Percentiles rank a stretch among this genome's conserved stretches.
These are phyloP conservation scores for Candida fluviatilis DNA, from an alignment of 805 yeast species.

Conservation along the genomic window DNA sequence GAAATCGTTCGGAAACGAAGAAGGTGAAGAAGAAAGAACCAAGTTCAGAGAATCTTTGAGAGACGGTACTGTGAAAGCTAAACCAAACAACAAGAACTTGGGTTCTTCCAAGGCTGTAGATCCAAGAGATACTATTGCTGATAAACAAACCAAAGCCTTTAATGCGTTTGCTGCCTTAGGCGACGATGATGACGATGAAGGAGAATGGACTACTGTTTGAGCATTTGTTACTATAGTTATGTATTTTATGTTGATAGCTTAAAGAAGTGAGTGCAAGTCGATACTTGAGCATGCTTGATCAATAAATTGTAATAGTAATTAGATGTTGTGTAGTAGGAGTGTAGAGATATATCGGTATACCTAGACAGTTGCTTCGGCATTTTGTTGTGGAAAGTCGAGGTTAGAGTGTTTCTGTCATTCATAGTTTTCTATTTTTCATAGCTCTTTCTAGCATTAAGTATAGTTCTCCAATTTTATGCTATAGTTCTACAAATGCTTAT, in stretches of 20 bases:
- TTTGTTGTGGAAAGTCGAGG: too few species aligned
- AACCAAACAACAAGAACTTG: constrained; percentile 71
- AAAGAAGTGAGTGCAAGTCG: background rate
- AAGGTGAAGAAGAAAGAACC: constrained; percentile 43
- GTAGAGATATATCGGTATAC: too few species aligned
- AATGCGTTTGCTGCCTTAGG: constrained; percentile 82
- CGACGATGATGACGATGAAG: constrained; percentile 41
- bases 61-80: constrained; percentile 50
- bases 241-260: background rate
- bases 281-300: too few species aligned
- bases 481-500: too few species aligned
- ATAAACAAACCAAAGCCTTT: constrained; percentile 60
- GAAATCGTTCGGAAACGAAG: constrained; percentile 48
- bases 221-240: background rate
- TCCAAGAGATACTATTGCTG: constrained; percentile 66
- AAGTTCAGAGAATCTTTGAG: constrained; percentile 44
- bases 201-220: constrained; percentile 3
- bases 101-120: constrained; percentile 72
- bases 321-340: too few species aligned
- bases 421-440: too few species aligned
- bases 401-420: too few species aligned
- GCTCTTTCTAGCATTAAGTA: too few species aligned
- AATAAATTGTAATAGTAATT: too few species aligned
- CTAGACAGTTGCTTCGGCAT: too few species aligned
- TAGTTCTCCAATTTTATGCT: too few species aligned